Evolutionary conservation across 164 flowering plant genomes (phyloP).

Genomic region (Liriodendron chinense): DNA sequence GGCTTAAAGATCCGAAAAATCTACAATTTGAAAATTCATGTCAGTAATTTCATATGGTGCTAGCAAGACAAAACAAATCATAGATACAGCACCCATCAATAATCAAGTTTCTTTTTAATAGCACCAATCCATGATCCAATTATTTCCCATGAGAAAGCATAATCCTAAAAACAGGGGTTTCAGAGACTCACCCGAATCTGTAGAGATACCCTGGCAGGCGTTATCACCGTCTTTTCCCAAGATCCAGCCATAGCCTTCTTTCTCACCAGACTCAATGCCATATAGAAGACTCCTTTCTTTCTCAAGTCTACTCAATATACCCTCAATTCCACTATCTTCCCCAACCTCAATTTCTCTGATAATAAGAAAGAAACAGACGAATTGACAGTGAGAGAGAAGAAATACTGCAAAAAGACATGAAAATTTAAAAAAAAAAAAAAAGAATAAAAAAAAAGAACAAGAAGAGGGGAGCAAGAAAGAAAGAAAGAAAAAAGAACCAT

Average conservation of each 20-base stretch:
- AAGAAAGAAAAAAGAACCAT: background rate
- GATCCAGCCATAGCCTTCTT: constrained; percentile 12
- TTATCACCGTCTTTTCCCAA: constrained; percentile 9
- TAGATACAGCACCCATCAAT: background rate
- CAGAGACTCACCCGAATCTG: constrained; percentile 14
- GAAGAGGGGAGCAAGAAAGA: background rate
- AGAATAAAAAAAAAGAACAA: too few species aligned
- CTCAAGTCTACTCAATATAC: constrained; percentile 73
- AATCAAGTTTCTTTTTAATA: background rate
- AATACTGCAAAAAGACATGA: background rate
- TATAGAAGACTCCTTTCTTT: constrained; percentile 48
- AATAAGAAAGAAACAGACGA: constrained; percentile 5
- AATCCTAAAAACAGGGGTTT: background rate
- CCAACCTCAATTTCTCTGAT: constrained; percentile 38
- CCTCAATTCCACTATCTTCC: constrained; percentile 61
- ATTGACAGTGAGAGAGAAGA: background rate
- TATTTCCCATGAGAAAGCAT: background rate
- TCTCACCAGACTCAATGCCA: constrained; percentile 34
- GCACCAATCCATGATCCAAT: background rate
- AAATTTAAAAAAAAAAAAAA: background rate
- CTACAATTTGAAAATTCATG: background rate
- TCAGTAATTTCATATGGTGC: background rate
- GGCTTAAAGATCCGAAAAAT: too few species aligned
- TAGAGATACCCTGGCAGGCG: constrained; percentile 13
- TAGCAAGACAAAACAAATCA: background rate